Percentiles rank a stretch among this genome's conserved stretches.
These are phyloP conservation scores for Xylaria polymorpha DNA, from an alignment of 2,329 filamentous ascomycete species.

Conservation along the genomic window DNA sequence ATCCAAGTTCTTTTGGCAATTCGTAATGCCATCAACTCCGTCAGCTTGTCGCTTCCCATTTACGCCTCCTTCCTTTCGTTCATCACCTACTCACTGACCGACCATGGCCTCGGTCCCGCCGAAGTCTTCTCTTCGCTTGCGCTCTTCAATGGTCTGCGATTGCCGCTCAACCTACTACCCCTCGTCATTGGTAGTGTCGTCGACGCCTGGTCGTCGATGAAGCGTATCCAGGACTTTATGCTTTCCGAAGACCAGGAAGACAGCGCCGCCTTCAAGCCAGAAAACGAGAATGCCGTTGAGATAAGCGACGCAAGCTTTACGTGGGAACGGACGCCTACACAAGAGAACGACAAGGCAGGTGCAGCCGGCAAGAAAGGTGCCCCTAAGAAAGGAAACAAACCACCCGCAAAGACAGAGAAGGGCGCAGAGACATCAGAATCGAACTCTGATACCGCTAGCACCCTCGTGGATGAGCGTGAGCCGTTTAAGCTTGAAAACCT, in stretches of 20 bases:
- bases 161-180: slow-evolving; percentile 90
- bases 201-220: slow-evolving; percentile 86
- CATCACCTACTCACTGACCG: slow-evolving; percentile 78
- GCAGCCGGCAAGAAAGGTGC: slow-evolving; percentile 62
- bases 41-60: slow-evolving; percentile 87
- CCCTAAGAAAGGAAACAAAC: slow-evolving; percentile 54
- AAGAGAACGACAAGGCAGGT: slow-evolving; percentile 62
- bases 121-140: slow-evolving; percentile 92
- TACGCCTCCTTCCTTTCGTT: slow-evolving; percentile 97
- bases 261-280: slow-evolving; percentile 66
- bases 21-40: slow-evolving; percentile 84
- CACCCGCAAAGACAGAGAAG: slow-evolving; percentile 41
- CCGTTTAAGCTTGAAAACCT: slow-evolving; percentile 80
- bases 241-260: slow-evolving; percentile 86
- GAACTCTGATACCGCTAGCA: slow-evolving; percentile 65
- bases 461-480: slow-evolving; percentile 67
- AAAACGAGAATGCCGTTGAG: slow-evolving; percentile 76
- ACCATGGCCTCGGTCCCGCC: slow-evolving; percentile 77
- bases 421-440: slow-evolving; percentile 54
- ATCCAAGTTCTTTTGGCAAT: slow-evolving; percentile 87
- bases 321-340: slow-evolving; percentile 78
- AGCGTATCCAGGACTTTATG: slow-evolving; percentile 88
- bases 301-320: slow-evolving; percentile 82
- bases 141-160: slow-evolving; percentile 89
- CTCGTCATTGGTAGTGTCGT: slow-evolving; percentile 89